phyloP scores from a whole-genome alignment of 305 asterid genomes.

The Rubia peregrina region DNA sequence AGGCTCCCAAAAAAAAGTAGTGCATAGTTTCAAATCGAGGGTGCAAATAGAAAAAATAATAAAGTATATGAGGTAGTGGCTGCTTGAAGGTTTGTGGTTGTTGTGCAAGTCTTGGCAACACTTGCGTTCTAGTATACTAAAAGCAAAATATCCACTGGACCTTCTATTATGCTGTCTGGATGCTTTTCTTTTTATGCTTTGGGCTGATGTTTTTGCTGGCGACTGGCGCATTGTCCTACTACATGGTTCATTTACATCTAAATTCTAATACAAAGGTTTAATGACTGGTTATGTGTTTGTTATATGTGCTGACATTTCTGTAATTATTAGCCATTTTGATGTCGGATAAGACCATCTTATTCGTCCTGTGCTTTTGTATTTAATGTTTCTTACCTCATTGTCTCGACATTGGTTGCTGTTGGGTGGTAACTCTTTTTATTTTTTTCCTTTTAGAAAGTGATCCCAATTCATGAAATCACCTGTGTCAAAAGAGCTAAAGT shows the following conservation, averaged over 20 bases:
- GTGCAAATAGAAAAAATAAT: background rate
- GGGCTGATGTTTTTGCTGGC: background rate
- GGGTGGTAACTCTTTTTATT: constrained; percentile 16
- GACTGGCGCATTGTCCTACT: too few species aligned
- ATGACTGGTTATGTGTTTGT: background rate
- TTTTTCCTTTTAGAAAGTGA: constrained; percentile 55
- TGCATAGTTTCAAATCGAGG: background rate
- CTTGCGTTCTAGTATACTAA: background rate
- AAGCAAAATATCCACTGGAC: background rate
- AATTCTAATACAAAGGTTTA: background rate
- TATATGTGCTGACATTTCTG: background rate
- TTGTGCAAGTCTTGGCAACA: background rate
- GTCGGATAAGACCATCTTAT: background rate
- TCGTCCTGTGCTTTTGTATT: constrained; percentile 1
- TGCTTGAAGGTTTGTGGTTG: background rate
- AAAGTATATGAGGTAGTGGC: background rate
- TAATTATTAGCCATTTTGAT: background rate
- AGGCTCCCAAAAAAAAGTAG: background rate
- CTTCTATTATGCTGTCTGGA: background rate
- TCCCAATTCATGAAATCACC: constrained; percentile 72
- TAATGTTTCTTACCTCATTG: background rate
- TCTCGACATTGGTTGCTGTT: constrained; percentile 10
- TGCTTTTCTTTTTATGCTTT: background rate
- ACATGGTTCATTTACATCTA: background rate
- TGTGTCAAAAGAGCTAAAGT: constrained; percentile 77